Evolutionary conservation across 192 early-diverging fungal species (phyloP), one percentile per base, ranked within the genome.

Genomic region (Coemansia biformis): DNA sequence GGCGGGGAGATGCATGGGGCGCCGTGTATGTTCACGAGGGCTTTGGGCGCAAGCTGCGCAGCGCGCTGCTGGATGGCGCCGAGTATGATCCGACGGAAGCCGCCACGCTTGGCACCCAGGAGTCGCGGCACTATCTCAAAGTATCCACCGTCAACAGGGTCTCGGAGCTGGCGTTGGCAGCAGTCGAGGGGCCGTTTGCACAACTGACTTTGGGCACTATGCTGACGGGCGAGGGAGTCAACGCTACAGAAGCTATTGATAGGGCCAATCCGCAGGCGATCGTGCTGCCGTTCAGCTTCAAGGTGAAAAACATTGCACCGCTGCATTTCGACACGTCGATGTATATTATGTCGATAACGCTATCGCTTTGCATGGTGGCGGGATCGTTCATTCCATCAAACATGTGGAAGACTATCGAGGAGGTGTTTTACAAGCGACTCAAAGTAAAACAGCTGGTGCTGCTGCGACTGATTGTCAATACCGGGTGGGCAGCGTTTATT

Each of bases 401-500:
- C 33, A 67, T 75, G 71, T 75, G 71, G 71, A 75, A 75, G 44
- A 55, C 64, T 0, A 67, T 75, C 38, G 63, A 67, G 44, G 60
- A 62, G 59, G 64, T 65, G 28, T 67, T 75, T 32, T 75, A 44
- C 48, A 62, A 63, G 44, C 59, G 66, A 13, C 54, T 67, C 14
- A 40, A 34, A 18, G 35, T 75, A 5, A 4, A 28, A 9, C 71
- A 75, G 26, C 5, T 67, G 17, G 63, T 75, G 5, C 48, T 31
- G 13, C 38, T 67, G 24, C 63, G 65, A 11, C 19, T 53, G 8
- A 42, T 54, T 13, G 54, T 75, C 43, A 67, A 62, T 41, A 14
- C 67, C 1, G 26, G 45, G 16, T 75, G 64, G 64, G 59, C 60
- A 0, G 12, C 47, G 3, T n/a, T 63, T 0, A 67, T 67, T 15